Evolutionary conservation across 371 early-diverging fungal species (phyloP), one percentile per base, ranked within the genome.

Genomic region (Mucor racemosus): DNA sequence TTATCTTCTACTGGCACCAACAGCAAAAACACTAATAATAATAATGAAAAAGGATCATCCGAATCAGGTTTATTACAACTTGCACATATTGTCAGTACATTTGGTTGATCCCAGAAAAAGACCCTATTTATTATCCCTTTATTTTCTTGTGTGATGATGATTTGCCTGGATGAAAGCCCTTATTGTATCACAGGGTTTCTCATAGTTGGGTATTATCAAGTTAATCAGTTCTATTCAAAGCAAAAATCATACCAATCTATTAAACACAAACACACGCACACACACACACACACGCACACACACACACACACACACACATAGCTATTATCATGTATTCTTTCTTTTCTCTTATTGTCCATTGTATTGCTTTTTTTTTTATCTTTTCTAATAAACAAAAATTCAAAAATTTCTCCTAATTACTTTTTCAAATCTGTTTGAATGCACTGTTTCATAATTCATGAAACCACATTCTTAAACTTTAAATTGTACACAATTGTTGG

Each of bases 61-160:
- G 44, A 62, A 19, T 58, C 67, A 31, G 68, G 68, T 31, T 67
- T 79, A 38, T 65, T 75, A 10, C 72, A 77, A 38, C 62, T 79
- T 53, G 77, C 79, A 31, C 79, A 81, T 61, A 72, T 77, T 53
- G 79, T 81, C 5, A 77, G 76, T 53, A 77, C 79, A 19, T 81
- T 81, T 75, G 81, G 81, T 41, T 81, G 66, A 71, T 19, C 26
- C 15, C 44, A 53, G 17, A 46, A 21, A n/a, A 53, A 31, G 53
- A 53, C 53, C 53, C 53, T 35, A 56, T 35, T 56, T 56, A 14
- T 56, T 26, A 60, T 44, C 36, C 31, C 38, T 64, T 17, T 58
- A 44, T 53, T 46, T 67, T 33, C 63, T 36, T 58, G 40, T 60
- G 50, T 53, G 35, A 60, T 50, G 17, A 62, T 61, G 15, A 38